A percentile compares a stretch with the other conserved stretches of the same genome.
phyloP scores from a whole-genome alignment of 352 stramenopile genomes.

The Chrysophaeum taylorii region DNA sequence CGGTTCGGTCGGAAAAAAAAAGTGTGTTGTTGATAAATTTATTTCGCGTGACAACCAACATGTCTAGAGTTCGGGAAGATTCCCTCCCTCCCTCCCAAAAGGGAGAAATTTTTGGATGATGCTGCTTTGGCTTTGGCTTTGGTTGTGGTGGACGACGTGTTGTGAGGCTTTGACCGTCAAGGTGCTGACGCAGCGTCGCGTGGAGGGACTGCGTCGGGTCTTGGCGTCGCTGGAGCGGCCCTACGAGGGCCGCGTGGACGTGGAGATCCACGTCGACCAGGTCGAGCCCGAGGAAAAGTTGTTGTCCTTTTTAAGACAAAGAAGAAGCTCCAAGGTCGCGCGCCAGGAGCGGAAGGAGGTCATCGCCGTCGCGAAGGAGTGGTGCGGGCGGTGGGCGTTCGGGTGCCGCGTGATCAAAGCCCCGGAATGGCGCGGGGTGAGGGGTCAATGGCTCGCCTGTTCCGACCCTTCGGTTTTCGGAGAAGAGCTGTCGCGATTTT shows the following conservation, averaged over 20 bases:
- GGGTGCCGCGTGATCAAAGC: background rate
- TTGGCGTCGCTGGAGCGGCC: background rate
- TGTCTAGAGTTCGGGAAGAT: too few relatives aligned
- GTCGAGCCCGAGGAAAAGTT: background rate
- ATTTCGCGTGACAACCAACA: too few relatives aligned
- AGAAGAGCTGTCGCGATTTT: background rate
- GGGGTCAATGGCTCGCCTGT: background rate
- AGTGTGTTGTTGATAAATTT: too few relatives aligned
- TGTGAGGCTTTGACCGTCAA: slow-evolving; percentile 10
- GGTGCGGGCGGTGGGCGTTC: background rate
- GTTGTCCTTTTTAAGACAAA: background rate
- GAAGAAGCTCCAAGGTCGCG: too few relatives aligned
- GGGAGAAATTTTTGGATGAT: too few relatives aligned
- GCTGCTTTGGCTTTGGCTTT: too few relatives aligned
- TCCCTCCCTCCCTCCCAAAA: too few relatives aligned
- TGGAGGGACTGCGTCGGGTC: background rate
- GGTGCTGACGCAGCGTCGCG: background rate
- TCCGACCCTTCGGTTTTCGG: background rate
- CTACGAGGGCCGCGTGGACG: background rate
- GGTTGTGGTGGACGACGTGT: too few relatives aligned
- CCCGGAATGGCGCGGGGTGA: background rate
- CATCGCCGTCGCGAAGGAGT: background rate
- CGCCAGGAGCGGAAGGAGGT: background rate
- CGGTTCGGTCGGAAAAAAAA: too few relatives aligned
- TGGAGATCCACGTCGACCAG: slow-evolving; percentile 6